Evolutionary conservation across 768 basidiomycete species (phyloP), one percentile per base, ranked within the genome.

Genomic region (Dendrothele bispora): DNA sequence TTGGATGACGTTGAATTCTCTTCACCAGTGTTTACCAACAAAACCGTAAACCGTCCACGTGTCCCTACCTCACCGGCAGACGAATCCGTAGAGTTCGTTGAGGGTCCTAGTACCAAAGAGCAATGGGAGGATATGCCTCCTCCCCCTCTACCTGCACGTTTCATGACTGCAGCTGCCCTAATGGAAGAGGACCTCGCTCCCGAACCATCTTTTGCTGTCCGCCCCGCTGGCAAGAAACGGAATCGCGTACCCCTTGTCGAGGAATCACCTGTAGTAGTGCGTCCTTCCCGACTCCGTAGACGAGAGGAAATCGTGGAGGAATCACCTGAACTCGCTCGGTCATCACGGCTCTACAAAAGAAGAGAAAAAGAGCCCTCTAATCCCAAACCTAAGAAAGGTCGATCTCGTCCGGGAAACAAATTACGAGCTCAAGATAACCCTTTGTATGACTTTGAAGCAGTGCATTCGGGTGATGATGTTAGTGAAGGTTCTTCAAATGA

Each of bases 381-480:
- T 66, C 17, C 28, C 57, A n/a, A n/a, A n/a, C n/a, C n/a, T n/a
- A n/a, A n/a, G n/a, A n/a, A n/a, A n/a, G n/a, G n/a, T n/a, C n/a
- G n/a, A n/a, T n/a, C n/a, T n/a, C n/a, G n/a, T n/a, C n/a, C n/a
- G n/a, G n/a, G n/a, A n/a, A n/a, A n/a, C n/a, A n/a, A n/a, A n/a
- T n/a, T n/a, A n/a, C n/a, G n/a, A 36, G 30, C 59, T 60, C 53
- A 55, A 43, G 43, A 49, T 29, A 62, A 77, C 61, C 56, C 59
- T 1, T 71, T 83, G 59, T 72, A 89, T 43, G 88, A 89, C 55
- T 71, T 79, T 27, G 85, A 84, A 59, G 91, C 91, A 3, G 64
- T 64, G 15, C 91, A 91, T 56, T 93, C 91, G 7, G 91, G 89
- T 17, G 88, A 89, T 48, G 91, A 92, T 57, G 72, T 73, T 46